Conservation (phyloP, 805 yeast genomes). For the Yarrowia yakushimensis region DNA sequence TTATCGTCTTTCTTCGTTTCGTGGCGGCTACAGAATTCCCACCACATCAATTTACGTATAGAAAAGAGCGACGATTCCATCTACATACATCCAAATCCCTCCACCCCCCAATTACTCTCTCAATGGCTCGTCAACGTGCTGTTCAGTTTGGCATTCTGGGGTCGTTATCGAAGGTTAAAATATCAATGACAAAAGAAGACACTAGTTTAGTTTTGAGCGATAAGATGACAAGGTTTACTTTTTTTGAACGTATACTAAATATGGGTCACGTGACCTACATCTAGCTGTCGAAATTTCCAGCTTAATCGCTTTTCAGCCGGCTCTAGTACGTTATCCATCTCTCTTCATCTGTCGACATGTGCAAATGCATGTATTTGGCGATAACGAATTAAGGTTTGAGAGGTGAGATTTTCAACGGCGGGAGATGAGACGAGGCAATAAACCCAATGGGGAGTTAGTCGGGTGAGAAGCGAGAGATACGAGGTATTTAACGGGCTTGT, state of each 20-base stretch:
- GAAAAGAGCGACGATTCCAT: too few relatives aligned
- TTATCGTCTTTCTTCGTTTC: not conserved
- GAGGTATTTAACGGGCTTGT: too few relatives aligned
- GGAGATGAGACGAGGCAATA: constrained; percentile 2
- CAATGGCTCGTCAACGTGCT: not conserved
- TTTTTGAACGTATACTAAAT: not conserved
- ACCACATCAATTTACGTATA: too few relatives aligned
- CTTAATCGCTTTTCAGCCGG: too few relatives aligned
- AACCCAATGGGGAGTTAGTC: not conserved
- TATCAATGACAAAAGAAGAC: not conserved
- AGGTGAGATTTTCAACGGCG: not conserved
- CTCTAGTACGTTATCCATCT: not conserved
- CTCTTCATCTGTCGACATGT: not conserved
- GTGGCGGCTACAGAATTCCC: too few relatives aligned
- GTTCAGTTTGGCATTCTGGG: not conserved
- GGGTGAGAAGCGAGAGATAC: too few relatives aligned
- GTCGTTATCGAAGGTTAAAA: constrained; percentile 17
- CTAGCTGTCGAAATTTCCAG: too few relatives aligned
- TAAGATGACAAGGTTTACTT: not conserved
- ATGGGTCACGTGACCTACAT: too few relatives aligned
- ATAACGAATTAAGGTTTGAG: constrained; percentile 12
- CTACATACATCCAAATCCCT: too few relatives aligned
- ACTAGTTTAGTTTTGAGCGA: not conserved
- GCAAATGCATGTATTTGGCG: not conserved
- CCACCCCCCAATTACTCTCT: too few relatives aligned